Evolutionary conservation across 441 rosid species (phyloP), one percentile per base, ranked within the genome.

Genomic region (Monsonia emarginata): DNA sequence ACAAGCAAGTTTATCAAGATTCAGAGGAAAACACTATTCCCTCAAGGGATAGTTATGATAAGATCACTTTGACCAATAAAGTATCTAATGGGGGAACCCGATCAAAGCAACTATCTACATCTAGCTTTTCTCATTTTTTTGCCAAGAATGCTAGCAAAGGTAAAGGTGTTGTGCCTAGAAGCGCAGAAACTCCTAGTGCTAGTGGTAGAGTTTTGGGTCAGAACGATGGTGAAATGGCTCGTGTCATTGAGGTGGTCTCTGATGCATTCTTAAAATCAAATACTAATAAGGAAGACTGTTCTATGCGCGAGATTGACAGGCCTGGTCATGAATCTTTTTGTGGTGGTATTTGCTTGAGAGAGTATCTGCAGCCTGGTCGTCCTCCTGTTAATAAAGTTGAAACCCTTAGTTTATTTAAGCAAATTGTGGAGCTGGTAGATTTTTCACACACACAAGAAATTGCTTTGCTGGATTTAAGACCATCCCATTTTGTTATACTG

Each of bases 401-500:
- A 54, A 69, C 82, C 64, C 65, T 86, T 70, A 70, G 36, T 64
- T 57, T 88, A 58, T 86, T 88, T 72, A 85, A 79, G 86, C 87
- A 82, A 80, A 84, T 86, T 65, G 85, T 86, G 73, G 86, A 88
- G 85, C 71, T 90, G 54, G 88, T 88, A 76, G 87, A 82, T 74
- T 79, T 72, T 10, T 84, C 86, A 25, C 96, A 88, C 48, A 81
- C 86, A 10, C 87, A 82, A 79, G 89, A 87, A 18, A 71, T 77
- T 60, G 75, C 73, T 50, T 83, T 90, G 82, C 78, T 75, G 67
- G 90, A 85, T 69, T 67, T 90, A 64, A 65, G 81, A 59, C 89
- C 89, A 28, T 88, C 91, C 42, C 65, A 74, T 75, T 82, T 90
- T 65, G 67, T 67, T 34, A 40, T 90, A 69, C 72, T 65, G 64